Evolutionary conservation across 139 green algal species (phyloP), one percentile per base, ranked within the genome.

Genomic region (Nannochloris sp.): DNA sequence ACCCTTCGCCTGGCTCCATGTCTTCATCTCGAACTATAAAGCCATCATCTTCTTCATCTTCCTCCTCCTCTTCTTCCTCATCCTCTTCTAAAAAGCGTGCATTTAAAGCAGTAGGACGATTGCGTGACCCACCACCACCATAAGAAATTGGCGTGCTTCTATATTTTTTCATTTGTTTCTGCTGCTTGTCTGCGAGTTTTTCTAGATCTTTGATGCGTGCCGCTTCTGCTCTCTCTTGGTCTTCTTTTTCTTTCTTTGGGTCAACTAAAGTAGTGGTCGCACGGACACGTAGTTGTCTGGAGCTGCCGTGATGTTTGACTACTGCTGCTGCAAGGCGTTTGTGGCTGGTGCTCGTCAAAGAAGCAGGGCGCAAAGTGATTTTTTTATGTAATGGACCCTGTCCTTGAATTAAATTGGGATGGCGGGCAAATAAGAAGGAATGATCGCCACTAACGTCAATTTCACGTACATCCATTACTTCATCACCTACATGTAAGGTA

Each of bases 401-500:
- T 8, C 76, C 83, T 79, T 95, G 70, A 12, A 78, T 72, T 24
- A 81, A 54, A 15, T 60, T 53, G 24, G 58, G 56, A 70, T 85
- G 34, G 29, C 79, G 66, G 19, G 61, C 60, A 31, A 78, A 90
- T 30, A 93, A 68, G 66, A 81, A 92, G 25, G 62, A 62, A 29
- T 86, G 72, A 42, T 87, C 81, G 10, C 61, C 29, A 8, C 44
- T 57, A 15, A 84, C 77, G 68, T 88, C 78, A 23, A 81, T 70
- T 35, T 84, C 70, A 23, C 60, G 62, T 4, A 90, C 67, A 19
- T 92, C 81, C 42, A 94, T 64, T 36, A 88, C 81, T 69, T 94
- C 87, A 9, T 89, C 74, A 0, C 87, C 87, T 51, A 95, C 33
- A 63, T 85, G 25, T 44, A 95, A 79, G 68, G 85, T 73, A 71